Conservation (phyloP, 441 rosid genomes). For the Manihot esculenta region DNA sequence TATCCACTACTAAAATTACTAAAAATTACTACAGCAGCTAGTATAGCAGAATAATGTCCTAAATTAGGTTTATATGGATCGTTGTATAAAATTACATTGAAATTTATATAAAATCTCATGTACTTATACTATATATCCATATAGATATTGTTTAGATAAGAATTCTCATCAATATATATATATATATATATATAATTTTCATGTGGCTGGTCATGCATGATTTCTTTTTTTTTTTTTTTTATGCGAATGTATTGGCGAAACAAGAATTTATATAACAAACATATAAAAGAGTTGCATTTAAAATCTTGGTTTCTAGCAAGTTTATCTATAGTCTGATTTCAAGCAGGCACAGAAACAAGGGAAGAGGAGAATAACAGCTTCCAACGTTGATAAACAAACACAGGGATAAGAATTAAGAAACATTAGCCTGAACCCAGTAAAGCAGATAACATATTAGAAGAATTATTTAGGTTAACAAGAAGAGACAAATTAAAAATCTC, state of each 20-base stretch:
- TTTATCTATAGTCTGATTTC: constrained; percentile 7
- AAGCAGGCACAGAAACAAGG: constrained; percentile 35
- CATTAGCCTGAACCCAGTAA: constrained; percentile 14
- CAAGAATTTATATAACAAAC: not conserved
- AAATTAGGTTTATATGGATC: too few relatives aligned
- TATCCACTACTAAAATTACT: too few relatives aligned
- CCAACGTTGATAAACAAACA: constrained; percentile 40
- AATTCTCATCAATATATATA: too few relatives aligned
- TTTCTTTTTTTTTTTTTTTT: constrained; percentile 14
- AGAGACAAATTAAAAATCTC: constrained; percentile 32
- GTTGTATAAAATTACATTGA: too few relatives aligned
- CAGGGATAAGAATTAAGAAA: not conserved
- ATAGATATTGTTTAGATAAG: too few relatives aligned
- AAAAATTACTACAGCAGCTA: too few relatives aligned
- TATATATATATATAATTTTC: too few relatives aligned
- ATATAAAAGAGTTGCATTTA: constrained; percentile 1
- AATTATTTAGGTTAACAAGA: constrained; percentile 19
- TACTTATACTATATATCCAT: too few relatives aligned
- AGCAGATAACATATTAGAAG: not conserved
- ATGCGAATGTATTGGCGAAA: constrained; percentile 25
- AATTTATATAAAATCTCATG: too few relatives aligned
- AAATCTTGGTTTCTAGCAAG: constrained; percentile 20
- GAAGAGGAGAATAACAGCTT: constrained; percentile 33
- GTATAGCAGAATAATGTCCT: too few relatives aligned
- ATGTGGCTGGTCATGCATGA: not conserved